Percentiles rank a stretch among this genome's conserved stretches.
Conservation (phyloP, 257 asterid species). For the Nicotiana paniculata region DNA sequence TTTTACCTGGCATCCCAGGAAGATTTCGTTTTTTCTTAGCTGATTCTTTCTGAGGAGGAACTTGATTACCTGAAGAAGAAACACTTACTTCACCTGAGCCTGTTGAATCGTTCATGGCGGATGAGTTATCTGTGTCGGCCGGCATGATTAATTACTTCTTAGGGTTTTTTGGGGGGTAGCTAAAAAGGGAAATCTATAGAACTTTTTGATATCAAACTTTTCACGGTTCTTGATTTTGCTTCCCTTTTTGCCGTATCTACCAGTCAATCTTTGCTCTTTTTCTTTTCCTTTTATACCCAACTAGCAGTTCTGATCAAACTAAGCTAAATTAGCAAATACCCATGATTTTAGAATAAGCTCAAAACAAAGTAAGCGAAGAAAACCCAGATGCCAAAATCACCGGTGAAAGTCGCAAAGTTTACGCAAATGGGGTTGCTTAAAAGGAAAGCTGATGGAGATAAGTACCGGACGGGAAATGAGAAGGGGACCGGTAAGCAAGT, state of each 20-base stretch:
- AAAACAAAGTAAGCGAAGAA: background rate
- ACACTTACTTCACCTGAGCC: slow-evolving; percentile 36
- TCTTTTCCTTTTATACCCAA: slow-evolving; percentile 5
- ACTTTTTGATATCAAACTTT: background rate
- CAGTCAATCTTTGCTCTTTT: slow-evolving; percentile 6
- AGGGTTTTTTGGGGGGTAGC: background rate
- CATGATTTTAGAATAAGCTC: background rate
- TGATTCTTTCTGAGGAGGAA: slow-evolving; percentile 29
- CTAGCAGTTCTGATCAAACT: slow-evolving; percentile 13
- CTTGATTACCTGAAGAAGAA: slow-evolving; percentile 37
- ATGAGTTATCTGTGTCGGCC: slow-evolving; percentile 13
- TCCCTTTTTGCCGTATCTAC: slow-evolving; percentile 7
- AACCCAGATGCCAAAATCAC: background rate
- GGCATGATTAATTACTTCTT: slow-evolving; percentile 1
- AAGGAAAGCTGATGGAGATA: slow-evolving; percentile 6
- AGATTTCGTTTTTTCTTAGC: slow-evolving; percentile 73
- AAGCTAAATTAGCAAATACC: slow-evolving; percentile 6
- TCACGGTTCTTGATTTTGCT: background rate
- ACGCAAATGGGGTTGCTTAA: slow-evolving; percentile 19
- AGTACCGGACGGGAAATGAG: background rate
- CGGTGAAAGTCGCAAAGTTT: background rate
- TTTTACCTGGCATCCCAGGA: slow-evolving; percentile 92
- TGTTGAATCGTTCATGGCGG: slow-evolving; percentile 43
- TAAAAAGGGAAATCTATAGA: slow-evolving; percentile 5
- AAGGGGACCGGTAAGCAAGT: slow-evolving; percentile 4